These are phyloP conservation scores for Coemansia sp. DNA, from an alignment of 192 early-diverging fungal genomes.

Conservation along the genomic window DNA sequence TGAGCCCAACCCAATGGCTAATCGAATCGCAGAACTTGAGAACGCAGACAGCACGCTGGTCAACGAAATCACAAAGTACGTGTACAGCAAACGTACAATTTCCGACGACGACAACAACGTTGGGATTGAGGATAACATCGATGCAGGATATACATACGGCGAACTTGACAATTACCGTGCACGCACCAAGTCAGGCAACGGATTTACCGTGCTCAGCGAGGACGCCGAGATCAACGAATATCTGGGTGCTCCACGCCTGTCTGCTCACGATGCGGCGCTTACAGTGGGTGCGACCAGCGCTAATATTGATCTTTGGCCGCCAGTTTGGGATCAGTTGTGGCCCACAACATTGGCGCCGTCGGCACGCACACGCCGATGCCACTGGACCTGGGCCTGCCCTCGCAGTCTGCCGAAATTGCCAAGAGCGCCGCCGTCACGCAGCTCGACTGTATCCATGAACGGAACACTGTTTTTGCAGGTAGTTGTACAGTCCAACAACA, in stretches of 20 bases:
- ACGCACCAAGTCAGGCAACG: conserved; percentile 25
- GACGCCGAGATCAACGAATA: conserved; percentile 31
- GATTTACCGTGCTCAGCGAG: conserved; percentile 37
- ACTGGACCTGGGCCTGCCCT: conserved; percentile 21
- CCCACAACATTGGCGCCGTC: conserved; percentile 12
- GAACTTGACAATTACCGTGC: conserved; percentile 30
- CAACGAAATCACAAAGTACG: conserved; percentile 41
- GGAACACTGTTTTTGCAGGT: conserved; percentile 35
- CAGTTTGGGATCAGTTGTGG: conserved; percentile 23
- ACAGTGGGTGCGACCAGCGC: conserved; percentile 23
- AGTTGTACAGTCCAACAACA: conserved; percentile 43
- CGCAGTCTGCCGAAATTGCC: background rate
- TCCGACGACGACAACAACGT: conserved; percentile 25
- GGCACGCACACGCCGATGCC: conserved; percentile 12
- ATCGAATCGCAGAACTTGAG: conserved; percentile 1
- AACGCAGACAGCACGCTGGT: conserved; percentile 9
- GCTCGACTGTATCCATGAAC: conserved; percentile 28
- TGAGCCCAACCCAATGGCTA: conserved; percentile 27
- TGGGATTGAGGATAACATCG: conserved; percentile 15
- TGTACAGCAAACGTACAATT: conserved; percentile 30
- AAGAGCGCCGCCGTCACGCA: conserved; percentile 11
- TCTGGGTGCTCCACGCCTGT: conserved; percentile 23
- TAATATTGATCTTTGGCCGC: conserved; percentile 44
- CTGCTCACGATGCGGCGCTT: conserved; percentile 13
- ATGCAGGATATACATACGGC: conserved; percentile 34